These are phyloP conservation scores for Tuber aestivum DNA, from an alignment of 495 filamentous ascomycete species.

Conservation along the genomic window DNA sequence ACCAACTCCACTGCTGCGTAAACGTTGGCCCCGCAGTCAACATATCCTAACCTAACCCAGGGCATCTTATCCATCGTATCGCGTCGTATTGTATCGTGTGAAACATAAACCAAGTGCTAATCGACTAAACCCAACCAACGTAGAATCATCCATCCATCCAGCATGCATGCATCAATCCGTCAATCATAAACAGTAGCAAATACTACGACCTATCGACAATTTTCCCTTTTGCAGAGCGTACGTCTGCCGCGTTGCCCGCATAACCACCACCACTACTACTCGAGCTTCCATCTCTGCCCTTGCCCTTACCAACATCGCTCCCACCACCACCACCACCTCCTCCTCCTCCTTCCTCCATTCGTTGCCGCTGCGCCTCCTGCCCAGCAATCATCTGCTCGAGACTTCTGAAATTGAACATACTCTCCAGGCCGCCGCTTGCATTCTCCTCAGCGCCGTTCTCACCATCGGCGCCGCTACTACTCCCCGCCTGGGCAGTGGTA, in stretches of 20 bases:
- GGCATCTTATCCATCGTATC: background rate
- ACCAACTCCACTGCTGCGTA: background rate
- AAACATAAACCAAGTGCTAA: background rate
- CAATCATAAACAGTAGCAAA: background rate
- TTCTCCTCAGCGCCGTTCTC: conserved; percentile 43
- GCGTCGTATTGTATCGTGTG: background rate
- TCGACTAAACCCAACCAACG: background rate
- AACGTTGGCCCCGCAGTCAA: background rate
- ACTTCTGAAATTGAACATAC: conserved; percentile 88
- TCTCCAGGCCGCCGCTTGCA: conserved; percentile 57
- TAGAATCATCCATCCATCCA: background rate
- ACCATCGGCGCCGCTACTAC: conserved; percentile 47
- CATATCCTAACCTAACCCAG: background rate
- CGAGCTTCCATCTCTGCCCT: conserved; percentile 7
- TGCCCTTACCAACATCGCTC: conserved; percentile 22
- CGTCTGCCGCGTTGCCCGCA: background rate
- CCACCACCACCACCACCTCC: conserved; percentile 13
- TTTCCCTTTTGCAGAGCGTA: background rate
- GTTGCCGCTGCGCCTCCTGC: conserved; percentile 47
- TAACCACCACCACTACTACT: conserved; percentile 12
- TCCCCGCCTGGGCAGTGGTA: conserved; percentile 43
- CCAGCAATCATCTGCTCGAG: conserved; percentile 76
- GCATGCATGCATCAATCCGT: background rate
- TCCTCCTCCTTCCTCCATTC: conserved; percentile 13
- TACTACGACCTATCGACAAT: background rate